Conservation (phyloP, 2,329 filamentous ascomycete species). For the Penicillium sp. region DNA sequence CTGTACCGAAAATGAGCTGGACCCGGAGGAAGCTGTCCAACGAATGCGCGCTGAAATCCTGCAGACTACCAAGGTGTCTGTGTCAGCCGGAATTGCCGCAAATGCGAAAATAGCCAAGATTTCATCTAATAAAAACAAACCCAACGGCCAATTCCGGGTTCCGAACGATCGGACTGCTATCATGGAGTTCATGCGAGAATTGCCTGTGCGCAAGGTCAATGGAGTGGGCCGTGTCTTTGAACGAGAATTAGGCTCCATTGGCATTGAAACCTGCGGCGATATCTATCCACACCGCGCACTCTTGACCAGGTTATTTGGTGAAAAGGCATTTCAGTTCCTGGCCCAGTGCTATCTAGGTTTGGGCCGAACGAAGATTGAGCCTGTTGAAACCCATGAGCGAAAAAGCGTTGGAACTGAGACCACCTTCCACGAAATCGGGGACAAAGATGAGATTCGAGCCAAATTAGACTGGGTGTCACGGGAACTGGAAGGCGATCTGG, state of each 20-base stretch:
- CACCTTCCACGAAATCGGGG: constrained; percentile 79
- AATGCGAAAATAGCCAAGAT: constrained; percentile 96
- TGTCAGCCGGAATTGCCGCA: constrained; percentile 90
- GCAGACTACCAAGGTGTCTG: constrained; percentile 75
- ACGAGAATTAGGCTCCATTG: constrained; percentile 82
- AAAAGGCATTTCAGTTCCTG: constrained; percentile 86
- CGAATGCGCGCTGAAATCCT: constrained; percentile 76
- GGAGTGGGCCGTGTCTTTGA: constrained; percentile 94
- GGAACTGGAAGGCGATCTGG: constrained; percentile 83
- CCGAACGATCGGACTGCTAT: constrained; percentile 71
- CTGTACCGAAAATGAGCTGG: constrained; percentile 66
- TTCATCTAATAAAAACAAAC: constrained; percentile 92
- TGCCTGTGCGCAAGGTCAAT: constrained; percentile 89
- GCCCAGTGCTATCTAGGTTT: constrained; percentile 81
- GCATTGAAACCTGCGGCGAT: constrained; percentile 84
- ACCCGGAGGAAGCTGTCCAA: constrained; percentile 70
- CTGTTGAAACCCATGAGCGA: constrained; percentile 83
- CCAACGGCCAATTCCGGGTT: constrained; percentile 84
- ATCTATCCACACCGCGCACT: constrained; percentile 75
- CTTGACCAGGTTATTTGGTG: constrained; percentile 76
- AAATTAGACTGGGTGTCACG: constrained; percentile 80
- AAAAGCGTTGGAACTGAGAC: constrained; percentile 94
- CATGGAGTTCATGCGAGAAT: constrained; percentile 78
- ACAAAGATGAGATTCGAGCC: constrained; percentile 65
- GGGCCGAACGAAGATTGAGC: constrained; percentile 79